Conservation (phyloP, 768 basidiomycete species). For the Pleurotus ostreatus region DNA sequence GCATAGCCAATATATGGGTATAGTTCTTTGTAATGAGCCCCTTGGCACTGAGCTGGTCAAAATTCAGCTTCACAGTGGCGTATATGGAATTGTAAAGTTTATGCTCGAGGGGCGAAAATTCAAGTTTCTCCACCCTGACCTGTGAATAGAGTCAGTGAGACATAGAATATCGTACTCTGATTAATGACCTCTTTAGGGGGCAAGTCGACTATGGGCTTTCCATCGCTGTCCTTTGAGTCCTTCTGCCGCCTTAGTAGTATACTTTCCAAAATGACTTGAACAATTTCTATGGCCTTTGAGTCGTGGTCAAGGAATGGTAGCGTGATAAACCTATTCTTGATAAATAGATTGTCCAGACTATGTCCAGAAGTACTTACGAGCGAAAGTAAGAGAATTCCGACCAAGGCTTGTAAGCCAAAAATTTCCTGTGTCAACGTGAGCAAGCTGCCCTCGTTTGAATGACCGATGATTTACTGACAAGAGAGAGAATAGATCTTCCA, state of each 20-base stretch:
- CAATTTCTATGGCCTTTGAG: constrained; percentile 90
- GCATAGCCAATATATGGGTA: constrained; percentile 88
- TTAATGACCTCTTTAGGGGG: constrained; percentile 72
- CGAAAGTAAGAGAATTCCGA: constrained; percentile 86
- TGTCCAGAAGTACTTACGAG: constrained; percentile 45
- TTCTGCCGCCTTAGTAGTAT: constrained; percentile 89
- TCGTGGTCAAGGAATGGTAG: constrained; percentile 89
- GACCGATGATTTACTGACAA: constrained; percentile 35
- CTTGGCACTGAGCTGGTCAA: constrained; percentile 74
- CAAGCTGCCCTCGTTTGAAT: background rate
- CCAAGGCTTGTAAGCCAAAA: constrained; percentile 77
- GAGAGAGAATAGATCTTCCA: constrained; percentile 89
- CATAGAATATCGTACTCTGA: background rate
- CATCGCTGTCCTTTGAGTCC: constrained; percentile 83
- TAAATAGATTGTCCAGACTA: too few species aligned
- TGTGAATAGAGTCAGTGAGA: constrained; percentile 20
- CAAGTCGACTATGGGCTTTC: constrained; percentile 83
- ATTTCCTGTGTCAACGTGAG: constrained; percentile 47
- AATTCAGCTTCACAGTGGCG: constrained; percentile 70
- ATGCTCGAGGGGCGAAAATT: constrained; percentile 75
- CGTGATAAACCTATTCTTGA: constrained; percentile 68
- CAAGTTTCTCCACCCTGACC: constrained; percentile 70
- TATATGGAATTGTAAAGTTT: constrained; percentile 90
- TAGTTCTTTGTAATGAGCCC: constrained; percentile 79
- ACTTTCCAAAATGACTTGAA: constrained; percentile 90